Conservation (phyloP, 129 eudicot genomes). For the Chrysanthemum lavandulifolium region DNA sequence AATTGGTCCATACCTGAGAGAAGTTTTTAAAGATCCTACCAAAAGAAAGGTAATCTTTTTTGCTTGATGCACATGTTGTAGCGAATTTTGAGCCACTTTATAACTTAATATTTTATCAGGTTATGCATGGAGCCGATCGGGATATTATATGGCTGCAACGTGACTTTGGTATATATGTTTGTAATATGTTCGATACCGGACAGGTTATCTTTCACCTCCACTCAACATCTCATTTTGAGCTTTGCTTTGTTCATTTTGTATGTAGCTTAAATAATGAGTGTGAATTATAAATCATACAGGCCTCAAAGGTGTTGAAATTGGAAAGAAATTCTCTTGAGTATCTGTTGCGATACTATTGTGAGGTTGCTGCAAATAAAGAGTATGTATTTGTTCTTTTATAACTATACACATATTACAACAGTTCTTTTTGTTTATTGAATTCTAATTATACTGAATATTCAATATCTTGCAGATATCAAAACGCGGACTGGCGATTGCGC, state of each 20-base stretch:
- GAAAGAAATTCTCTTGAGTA: slow-evolving; percentile 83
- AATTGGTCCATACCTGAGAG: slow-evolving; percentile 84
- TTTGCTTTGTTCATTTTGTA: background rate
- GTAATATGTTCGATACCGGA: slow-evolving; percentile 80
- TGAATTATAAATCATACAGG: slow-evolving; percentile 41
- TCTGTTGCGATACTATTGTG: slow-evolving; percentile 76
- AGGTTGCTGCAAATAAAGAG: slow-evolving; percentile 91
- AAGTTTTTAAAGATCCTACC: slow-evolving; percentile 78
- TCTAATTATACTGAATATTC: background rate
- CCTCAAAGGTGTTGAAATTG: slow-evolving; percentile 82
- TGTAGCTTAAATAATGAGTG: slow-evolving; percentile 9
- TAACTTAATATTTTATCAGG: slow-evolving; percentile 40
- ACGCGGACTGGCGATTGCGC: slow-evolving; percentile 97
- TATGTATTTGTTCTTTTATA: slow-evolving; percentile 30
- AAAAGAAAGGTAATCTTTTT: slow-evolving; percentile 65
- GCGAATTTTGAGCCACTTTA: slow-evolving; percentile 4
- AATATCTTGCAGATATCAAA: slow-evolving; percentile 70
- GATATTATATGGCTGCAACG: slow-evolving; percentile 92
- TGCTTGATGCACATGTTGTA: slow-evolving; percentile 5
- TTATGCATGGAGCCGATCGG: slow-evolving; percentile 94
- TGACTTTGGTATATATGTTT: slow-evolving; percentile 89
- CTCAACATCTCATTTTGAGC: background rate
- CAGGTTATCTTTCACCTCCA: slow-evolving; percentile 50
- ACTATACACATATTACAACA: background rate
- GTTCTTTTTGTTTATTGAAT: background rate